Evolutionary conservation across 2,329 filamentous ascomycete genomes (phyloP).

Genomic region (Juglanconis sp.): DNA sequence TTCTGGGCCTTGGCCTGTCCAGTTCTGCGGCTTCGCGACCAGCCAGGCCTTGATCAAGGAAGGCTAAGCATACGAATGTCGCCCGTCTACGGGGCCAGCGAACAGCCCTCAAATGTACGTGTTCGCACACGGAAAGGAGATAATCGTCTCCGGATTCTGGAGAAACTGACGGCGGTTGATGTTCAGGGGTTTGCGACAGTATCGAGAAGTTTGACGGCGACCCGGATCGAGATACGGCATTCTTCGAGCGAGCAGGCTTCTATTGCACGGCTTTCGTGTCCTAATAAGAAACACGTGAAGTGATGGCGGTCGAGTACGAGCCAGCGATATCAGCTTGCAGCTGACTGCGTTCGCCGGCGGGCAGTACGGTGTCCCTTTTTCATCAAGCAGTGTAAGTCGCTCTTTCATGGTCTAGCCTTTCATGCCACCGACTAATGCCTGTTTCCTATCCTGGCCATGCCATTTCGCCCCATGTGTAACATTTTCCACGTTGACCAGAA

Average conservation of each 20-base stretch:
- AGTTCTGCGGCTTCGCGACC: constrained; percentile 26
- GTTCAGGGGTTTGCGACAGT: background rate
- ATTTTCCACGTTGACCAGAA: background rate
- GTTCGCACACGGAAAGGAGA: background rate
- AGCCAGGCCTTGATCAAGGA: constrained; percentile 21
- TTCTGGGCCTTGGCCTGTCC: background rate
- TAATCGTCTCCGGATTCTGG: too few species aligned
- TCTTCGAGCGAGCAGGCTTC: background rate
- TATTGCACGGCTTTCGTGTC: background rate
- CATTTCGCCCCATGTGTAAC: background rate
- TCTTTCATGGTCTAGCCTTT: background rate
- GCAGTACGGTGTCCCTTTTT: constrained; percentile 24
- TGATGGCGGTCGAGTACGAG: constrained; percentile 30
- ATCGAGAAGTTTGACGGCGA: constrained; percentile 4
- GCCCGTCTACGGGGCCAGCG: constrained; percentile 31
- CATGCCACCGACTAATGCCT: too few species aligned
- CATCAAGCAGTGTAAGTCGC: constrained; percentile 26
- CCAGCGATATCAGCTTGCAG: constrained; percentile 27
- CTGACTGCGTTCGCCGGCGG: constrained; percentile 26
- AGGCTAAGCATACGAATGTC: constrained; percentile 26
- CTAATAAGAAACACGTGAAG: constrained; percentile 6
- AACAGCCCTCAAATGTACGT: constrained; percentile 29
- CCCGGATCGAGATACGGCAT: background rate
- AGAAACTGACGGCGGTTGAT: background rate
- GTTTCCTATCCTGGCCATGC: background rate